Base-by-base conservation (phyloP, 352 stramenopile genomes). In the Pythium phragmitis region DNA sequence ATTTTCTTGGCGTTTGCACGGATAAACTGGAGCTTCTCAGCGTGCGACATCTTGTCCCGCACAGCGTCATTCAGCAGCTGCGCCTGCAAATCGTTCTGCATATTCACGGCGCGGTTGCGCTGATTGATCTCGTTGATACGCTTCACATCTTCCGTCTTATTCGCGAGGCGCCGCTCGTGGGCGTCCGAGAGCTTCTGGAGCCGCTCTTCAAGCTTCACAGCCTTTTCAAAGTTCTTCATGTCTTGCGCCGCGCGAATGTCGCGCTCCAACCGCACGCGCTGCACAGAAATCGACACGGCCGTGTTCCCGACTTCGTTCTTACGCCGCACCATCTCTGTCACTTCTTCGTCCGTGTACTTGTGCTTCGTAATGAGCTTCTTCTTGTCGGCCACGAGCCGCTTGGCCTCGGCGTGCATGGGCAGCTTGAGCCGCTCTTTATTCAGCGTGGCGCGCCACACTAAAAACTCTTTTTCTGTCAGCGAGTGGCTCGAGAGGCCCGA, bases 141-240 rank as follows among this genome's bases (percentile, higher is more conserved):
- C 30, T 87, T 68, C 19, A 93, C 84, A 12, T 95, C 86, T 52
- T 95, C 86, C 7, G 72, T 89, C 52, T 95, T 92, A 54, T 85
- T 75, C 6, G 77, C 85, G 63, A 88, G 78, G 5, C 81, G 80
- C 47, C 78, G 74, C 51, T 93, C 84, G 53, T 92, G 91, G 52
- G 88, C 75, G 0, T 69, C 73, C n/a, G 82, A 48, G 36, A 93
- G 63, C 50, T 80, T 78, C 28, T 90, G 79, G 41, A 92, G 63
- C 17, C 75, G 68, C 45, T 77, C 84, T 51, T 95, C 86, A 0
- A 95, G 70, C 43, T 85, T 73, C 19, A 95, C 54, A 7, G 86
- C 84, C 53, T 95, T 95, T 33, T 91, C 84, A 61, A 91, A 95
- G 65, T 95, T 92, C 65, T 92, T 91, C 79, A 91, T 91, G 48